Evolutionary conservation across 768 basidiomycete genomes (phyloP).

Genomic region (Boletus eberwhitei): DNA sequence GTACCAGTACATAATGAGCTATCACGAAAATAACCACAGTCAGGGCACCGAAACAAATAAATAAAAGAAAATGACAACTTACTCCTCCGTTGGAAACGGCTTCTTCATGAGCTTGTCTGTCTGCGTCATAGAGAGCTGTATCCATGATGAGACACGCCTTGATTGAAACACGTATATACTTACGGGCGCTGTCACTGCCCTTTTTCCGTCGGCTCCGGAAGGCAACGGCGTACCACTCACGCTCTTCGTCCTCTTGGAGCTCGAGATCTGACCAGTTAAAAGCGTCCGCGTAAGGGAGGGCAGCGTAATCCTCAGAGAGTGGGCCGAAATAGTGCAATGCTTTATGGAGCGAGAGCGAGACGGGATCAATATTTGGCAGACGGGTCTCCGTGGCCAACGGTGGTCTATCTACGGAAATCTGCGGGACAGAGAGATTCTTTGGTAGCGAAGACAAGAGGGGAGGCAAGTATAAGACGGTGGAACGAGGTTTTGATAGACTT

Average conservation of each 20-base stretch:
- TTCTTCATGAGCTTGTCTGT: constrained; percentile 87
- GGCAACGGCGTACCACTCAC: constrained; percentile 91
- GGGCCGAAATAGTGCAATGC: constrained; percentile 79
- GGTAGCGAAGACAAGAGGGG: constrained; percentile 81
- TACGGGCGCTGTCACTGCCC: constrained; percentile 68
- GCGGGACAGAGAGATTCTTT: constrained; percentile 30
- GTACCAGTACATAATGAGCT: constrained; percentile 94
- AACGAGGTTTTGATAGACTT: constrained; percentile 34
- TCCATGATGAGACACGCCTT: constrained; percentile 2
- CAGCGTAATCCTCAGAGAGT: constrained; percentile 56
- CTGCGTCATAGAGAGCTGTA: constrained; percentile 83
- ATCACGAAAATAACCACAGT: constrained; percentile 1
- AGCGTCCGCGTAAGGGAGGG: constrained; percentile 60
- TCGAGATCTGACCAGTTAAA: constrained; percentile 85
- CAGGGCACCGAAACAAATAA: neutral
- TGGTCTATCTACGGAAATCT: constrained; percentile 31
- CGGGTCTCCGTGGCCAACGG: constrained; percentile 66
- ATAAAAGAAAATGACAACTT: constrained; percentile 27
- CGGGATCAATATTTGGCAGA: constrained; percentile 82
- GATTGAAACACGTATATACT: constrained; percentile 15
- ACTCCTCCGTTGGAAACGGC: constrained; percentile 86
- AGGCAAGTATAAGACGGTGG: constrained; percentile 74
- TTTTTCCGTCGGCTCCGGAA: constrained; percentile 77
- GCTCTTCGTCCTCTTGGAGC: constrained; percentile 66
- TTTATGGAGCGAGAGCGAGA: constrained; percentile 80